Percentiles rank a stretch among this genome's conserved stretches.
phyloP scores from a whole-genome alignment of 495 filamentous ascomycete genomes.

The Staphylotrichum tortipilum region DNA sequence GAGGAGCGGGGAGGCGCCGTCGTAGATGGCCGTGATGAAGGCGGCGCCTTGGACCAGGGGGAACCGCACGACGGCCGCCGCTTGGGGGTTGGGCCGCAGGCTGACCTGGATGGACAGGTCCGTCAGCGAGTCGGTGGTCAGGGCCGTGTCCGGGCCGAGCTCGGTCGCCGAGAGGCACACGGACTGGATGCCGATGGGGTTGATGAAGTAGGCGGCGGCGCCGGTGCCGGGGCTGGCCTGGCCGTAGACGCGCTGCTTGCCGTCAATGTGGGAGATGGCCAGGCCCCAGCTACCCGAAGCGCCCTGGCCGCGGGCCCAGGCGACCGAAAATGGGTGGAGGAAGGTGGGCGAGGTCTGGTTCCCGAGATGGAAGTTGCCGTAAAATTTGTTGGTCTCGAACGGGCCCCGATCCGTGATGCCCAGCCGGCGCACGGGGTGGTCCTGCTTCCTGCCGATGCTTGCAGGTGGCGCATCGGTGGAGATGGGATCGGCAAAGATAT shows the following conservation, averaged over 20 bases:
- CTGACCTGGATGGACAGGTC: constrained; percentile 69
- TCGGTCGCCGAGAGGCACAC: constrained; percentile 71
- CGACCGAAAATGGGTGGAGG: constrained; percentile 77
- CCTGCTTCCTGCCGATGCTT: constrained; percentile 41
- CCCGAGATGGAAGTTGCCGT: constrained; percentile 78
- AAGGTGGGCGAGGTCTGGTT: constrained; percentile 61
- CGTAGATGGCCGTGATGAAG: constrained; percentile 75
- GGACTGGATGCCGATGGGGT: constrained; percentile 74
- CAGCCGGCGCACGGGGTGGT: constrained; percentile 35
- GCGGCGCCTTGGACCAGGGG: constrained; percentile 87
- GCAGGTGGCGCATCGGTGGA: constrained; percentile 49
- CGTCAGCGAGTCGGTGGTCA: constrained; percentile 55
- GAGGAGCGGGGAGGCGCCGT: constrained; percentile 57
- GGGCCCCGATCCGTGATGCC: constrained; percentile 41
- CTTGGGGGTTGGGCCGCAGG: constrained; percentile 46
- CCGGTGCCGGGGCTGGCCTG: constrained; percentile 36
- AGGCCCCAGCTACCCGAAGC: constrained; percentile 65
- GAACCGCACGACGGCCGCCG: constrained; percentile 54
- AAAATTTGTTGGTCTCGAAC: constrained; percentile 84
- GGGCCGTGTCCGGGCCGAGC: constrained; percentile 47
- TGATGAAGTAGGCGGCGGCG: constrained; percentile 64
- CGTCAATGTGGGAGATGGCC: constrained; percentile 62
- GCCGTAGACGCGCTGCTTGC: constrained; percentile 55
- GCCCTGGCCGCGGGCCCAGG: constrained; percentile 66
- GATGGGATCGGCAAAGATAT: constrained; percentile 51